These are phyloP conservation scores for Thalia dealbata DNA, from an alignment of 176 grass and related monocot species.

Conservation along the genomic window DNA sequence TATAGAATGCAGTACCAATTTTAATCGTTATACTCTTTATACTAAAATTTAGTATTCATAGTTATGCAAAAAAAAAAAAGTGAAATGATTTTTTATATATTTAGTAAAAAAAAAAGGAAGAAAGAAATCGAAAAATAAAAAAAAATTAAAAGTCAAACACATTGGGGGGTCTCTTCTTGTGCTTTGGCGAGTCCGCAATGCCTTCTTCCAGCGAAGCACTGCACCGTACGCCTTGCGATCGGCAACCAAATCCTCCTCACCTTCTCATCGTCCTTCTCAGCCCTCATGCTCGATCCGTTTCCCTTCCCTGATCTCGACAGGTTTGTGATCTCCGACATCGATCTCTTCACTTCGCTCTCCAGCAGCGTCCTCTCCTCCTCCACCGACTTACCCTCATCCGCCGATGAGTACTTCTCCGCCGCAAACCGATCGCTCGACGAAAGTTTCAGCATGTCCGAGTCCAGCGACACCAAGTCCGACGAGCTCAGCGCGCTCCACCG, in stretches of 20 bases:
- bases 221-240: conserved; percentile 66
- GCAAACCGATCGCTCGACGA: too few species aligned
- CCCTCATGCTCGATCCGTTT: conserved; percentile 9
- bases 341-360: conserved; percentile 25
- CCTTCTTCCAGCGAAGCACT: conserved; percentile 39
- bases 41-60: too few species aligned
- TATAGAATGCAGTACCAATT: too few species aligned
- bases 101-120: too few species aligned
- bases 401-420: not conserved
- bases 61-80: too few species aligned
- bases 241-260: conserved; percentile 47
- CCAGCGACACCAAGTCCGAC: conserved; percentile 53
- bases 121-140: too few species aligned
- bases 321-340: conserved; percentile 70
- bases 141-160: not conserved
- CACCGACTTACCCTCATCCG: too few species aligned
- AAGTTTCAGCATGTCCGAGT: conserved; percentile 42
- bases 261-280: conserved; percentile 38
- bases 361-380: conserved; percentile 15
- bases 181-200: not conserved
- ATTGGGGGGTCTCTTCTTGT: not conserved
- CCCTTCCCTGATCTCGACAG: conserved; percentile 30
- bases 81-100: too few species aligned
- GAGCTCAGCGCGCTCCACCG: conserved; percentile 95
- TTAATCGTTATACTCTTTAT: too few species aligned